Evolutionary conservation across 768 basidiomycete species (phyloP), one percentile per base, ranked within the genome.

Genomic region (Trametes elegans): DNA sequence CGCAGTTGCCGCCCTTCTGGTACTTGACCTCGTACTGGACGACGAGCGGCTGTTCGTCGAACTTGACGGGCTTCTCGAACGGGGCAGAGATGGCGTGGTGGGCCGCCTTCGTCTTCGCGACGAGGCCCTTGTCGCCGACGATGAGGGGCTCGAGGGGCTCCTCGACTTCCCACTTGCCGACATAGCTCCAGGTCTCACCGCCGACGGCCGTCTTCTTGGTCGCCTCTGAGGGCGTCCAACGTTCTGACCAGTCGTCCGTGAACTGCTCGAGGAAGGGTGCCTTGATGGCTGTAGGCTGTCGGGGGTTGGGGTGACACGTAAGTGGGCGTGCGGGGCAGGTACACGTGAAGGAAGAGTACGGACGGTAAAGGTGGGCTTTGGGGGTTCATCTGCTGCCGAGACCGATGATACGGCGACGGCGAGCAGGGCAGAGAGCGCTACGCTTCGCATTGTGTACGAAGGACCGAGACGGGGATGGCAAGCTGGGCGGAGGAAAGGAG

Each of bases 1-100:
- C 97, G 66, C 97, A 98, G 74, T 97, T 97, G 43, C 97, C 92
- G 38, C 96, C 95, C 74, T 98, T 94, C 79, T 99, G 95, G 72
- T 97, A 94, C 76, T 98, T 96, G 76, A 97, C 97, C 71, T 99
- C 97, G 66, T 99, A 99, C 70, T 97, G 94, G 18, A 98, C 88
- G 61, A 98, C 94, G 40, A 98, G 79, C 39, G 95, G 89, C 73
- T 95, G 80, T 53, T 82, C 74, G 64, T 79, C 80, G 75, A 95
- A 91, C 77, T 88, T 85, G 66, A 98, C 76, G 49, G 91, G 80
- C 53, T 79, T 69, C 13, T 73, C 64, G 73, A 99, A 94, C 11
- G 94, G 88, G 1, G 95, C 93, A 56, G 96, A 98, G 71, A 99
- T 98, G 69, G 97, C 97, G 68, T 98, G 96, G 71, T 98, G 96